Base-by-base conservation (phyloP, 2,329 filamentous ascomycete genomes). In the Phialocephala sp. region DNA sequence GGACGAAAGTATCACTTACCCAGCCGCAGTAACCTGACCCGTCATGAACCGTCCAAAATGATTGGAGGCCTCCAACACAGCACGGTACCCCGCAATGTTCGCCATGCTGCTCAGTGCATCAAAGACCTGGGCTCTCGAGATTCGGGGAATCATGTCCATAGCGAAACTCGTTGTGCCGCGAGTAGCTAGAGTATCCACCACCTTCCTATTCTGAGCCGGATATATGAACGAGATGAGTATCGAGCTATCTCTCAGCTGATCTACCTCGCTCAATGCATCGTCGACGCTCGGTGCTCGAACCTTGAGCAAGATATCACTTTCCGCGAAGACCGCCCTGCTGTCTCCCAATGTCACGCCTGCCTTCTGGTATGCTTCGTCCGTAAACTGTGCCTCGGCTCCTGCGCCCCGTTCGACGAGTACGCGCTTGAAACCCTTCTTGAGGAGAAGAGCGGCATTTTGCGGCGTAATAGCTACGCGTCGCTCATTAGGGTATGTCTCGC, bases 21-120 rank as follows among this genome's bases (percentile, higher is more conserved):
- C 93, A 62, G 93, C 93, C 60, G 93, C 93, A 4, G 93, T 97
- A 18, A 94, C 91, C 77, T 97, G 93, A 35, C 93, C 93, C 14
- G 93, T 96, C 71, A 97, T 79, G 75, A 96, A 97, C 55, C 93
- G 88, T 60, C 93, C 93, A 78, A 96, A 97, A 69, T 91, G 88
- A 78, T 97, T 97, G 15, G 92, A 94, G 1, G 93, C 93, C 77
- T 97, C 93, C 52, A 97, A 81, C 1, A 97, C 92, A 47, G 93
- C 93, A 78, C 96, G 97, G 80, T 97, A 97, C 0, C 93, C 93
- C 24, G 93, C 92, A 79, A 97, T 97, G 73, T 97, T 97, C 66
- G 93, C 93, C 93, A 97, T 97, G 11, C 91, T 95, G 77, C 92
- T 86, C 63, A 97, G 83, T 0, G 92, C 93, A 78, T 97, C 93